Conservation (phyloP, 2,329 filamentous ascomycete genomes). For the Blastomyces gilchristii region DNA sequence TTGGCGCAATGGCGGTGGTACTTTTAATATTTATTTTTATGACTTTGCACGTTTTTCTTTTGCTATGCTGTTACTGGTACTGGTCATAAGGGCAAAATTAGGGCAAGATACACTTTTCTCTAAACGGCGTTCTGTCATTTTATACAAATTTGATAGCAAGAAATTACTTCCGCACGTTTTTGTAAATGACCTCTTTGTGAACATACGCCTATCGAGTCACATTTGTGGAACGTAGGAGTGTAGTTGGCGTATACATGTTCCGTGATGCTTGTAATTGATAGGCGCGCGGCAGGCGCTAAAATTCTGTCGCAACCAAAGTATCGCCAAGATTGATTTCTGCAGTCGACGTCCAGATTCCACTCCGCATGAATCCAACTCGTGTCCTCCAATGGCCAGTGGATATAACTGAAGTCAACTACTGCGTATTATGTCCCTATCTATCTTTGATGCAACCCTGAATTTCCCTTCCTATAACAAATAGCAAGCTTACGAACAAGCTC, state of each 20-base stretch:
- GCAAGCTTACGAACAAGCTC: not conserved
- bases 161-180: not conserved
- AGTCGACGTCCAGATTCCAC: too few species aligned
- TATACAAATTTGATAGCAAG: not conserved
- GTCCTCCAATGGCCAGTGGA: too few species aligned
- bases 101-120: not conserved
- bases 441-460: not conserved
- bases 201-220: too few species aligned
- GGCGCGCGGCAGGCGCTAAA: not conserved
- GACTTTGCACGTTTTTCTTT: not conserved
- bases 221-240: too few species aligned
- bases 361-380: too few species aligned
- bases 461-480: not conserved
- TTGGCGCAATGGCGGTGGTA: conserved; percentile 2
- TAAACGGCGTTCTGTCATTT: not conserved
- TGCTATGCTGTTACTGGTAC: not conserved
- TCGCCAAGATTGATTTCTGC: too few species aligned
- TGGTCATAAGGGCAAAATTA: not conserved
- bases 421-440: not conserved
- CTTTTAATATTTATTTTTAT: not conserved
- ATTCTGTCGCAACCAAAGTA: not conserved
- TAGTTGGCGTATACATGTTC: too few species aligned
- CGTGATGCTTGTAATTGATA: not conserved
- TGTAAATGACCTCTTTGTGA: not conserved
- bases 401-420: not conserved